Conservation (phyloP, 2,329 filamentous ascomycete genomes). For the Knufia petricola region DNA sequence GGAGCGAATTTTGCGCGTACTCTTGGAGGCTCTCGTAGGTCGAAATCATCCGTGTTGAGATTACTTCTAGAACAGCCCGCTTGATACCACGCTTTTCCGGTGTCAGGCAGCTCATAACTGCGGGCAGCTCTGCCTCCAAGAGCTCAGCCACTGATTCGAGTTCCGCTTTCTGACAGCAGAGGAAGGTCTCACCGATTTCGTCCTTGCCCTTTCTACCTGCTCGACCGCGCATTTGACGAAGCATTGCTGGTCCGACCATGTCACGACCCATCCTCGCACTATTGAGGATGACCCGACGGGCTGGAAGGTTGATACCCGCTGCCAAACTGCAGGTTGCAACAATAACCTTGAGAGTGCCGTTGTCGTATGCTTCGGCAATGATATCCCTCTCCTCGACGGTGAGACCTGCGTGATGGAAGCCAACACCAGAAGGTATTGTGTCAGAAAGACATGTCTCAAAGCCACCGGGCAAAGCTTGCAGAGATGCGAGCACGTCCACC, state of each 20-base stretch:
- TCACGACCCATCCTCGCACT: constrained; percentile 67
- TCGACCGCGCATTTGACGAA: constrained; percentile 70
- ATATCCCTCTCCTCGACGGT: constrained; percentile 67
- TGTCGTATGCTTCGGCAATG: constrained; percentile 61
- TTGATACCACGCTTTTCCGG: constrained; percentile 60
- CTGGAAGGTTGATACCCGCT: constrained; percentile 69
- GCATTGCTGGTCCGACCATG: constrained; percentile 66
- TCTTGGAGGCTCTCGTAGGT: constrained; percentile 56
- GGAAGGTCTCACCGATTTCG: constrained; percentile 65
- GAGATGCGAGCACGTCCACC: constrained; percentile 54
- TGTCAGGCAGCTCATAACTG: constrained; percentile 57
- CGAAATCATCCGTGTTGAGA: constrained; percentile 58
- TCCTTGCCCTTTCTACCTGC: constrained; percentile 72
- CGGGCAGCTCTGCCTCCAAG: constrained; percentile 62
- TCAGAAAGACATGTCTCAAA: constrained; percentile 57
- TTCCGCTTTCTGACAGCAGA: constrained; percentile 61
- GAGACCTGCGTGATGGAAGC: constrained; percentile 58
- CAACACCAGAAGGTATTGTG: constrained; percentile 57
- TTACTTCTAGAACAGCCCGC: constrained; percentile 62
- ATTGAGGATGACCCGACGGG: constrained; percentile 64
- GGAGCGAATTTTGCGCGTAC: constrained; percentile 58
- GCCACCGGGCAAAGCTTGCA: constrained; percentile 56
- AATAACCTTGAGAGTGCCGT: constrained; percentile 57
- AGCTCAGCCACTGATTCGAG: constrained; percentile 60
- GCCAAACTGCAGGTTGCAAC: constrained; percentile 71